Evolutionary conservation across 2,329 filamentous ascomycete genomes (phyloP), one percentile per base, ranked within the genome.

Genomic region (Laburnicola sp.): DNA sequence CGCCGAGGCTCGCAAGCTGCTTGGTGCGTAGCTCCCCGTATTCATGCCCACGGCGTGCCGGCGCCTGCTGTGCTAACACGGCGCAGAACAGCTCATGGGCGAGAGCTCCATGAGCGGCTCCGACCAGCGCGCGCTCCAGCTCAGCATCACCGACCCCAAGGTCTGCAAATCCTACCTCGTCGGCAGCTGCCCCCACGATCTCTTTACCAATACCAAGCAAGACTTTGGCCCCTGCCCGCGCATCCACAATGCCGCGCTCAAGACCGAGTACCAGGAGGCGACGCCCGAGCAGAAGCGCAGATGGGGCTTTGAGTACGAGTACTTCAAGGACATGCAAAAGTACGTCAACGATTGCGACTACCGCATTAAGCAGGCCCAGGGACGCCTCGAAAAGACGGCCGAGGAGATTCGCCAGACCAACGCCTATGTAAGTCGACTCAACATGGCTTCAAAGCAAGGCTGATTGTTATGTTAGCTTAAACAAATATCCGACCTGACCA

Each of bases 151-250:
- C 53, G 94, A 97, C 74, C 82, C 89, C 47, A 97, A 96, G 76
- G 89, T 96, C 64, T 99, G 94, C 79, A 89, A 91, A 48, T 97
- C 92, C 16, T 97, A 93, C 74, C 83, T 99, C 43, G 91, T 85
- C 56, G 94, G 94, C 64, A 95, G 89, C 52, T 99, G 94, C 74
- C 94, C 94, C 0, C 93, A 97, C 80, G 94, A 99, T 72, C 90
- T 99, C 69, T 99, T 99, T 82, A 99, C 93, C 60, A 99, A 99
- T 77, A 99, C 94, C 39, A 97, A 97, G 78, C 92, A 97, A 81
- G 94, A 99, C 72, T 83, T 97, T 30, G 94, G 94, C 2, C 83
- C 86, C 0, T 99, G 94, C 69, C 84, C 89, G 43, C 94, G 93
- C 71, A 83, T 93, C 25, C 94, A 99, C 76, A 89, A 85, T 42